Conservation (phyloP, 495 filamentous ascomycete genomes). For the Penicillium arizonense region DNA sequence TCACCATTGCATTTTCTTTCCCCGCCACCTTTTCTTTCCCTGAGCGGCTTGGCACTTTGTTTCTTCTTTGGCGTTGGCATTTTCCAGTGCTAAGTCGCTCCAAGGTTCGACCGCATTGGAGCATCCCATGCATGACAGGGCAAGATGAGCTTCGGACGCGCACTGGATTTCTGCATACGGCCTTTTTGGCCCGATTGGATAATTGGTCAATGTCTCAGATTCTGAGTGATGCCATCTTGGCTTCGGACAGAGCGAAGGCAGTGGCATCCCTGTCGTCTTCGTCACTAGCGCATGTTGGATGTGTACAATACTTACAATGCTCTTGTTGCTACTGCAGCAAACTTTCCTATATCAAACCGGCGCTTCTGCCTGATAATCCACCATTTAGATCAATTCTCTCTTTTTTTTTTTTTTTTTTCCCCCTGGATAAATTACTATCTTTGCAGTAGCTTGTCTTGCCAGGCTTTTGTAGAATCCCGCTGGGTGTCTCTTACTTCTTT, state of each 20-base stretch:
- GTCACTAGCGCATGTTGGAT: background rate
- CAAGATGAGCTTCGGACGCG: background rate
- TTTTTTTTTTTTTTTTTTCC: no score
- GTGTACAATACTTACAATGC: slow-evolving; percentile 1
- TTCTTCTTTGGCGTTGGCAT: background rate
- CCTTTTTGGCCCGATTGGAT: background rate
- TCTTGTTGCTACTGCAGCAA: background rate
- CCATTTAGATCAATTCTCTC: background rate
- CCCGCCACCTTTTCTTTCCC: slow-evolving; percentile 1
- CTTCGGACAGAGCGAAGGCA: background rate
- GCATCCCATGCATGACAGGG: slow-evolving; percentile 2
- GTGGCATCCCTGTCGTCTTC: background rate
- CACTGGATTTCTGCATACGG: background rate
- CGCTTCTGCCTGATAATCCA: background rate
- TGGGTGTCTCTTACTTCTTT: no score
- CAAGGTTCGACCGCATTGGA: background rate
- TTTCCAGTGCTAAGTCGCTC: background rate
- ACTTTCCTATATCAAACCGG: background rate
- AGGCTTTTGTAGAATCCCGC: no score
- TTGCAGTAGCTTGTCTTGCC: background rate
- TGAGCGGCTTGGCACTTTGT: slow-evolving; percentile 22
- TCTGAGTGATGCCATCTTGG: background rate
- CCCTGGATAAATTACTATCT: background rate
- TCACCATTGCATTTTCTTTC: slow-evolving; percentile 16
- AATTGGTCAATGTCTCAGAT: background rate